phyloP scores from a whole-genome alignment of 768 basidiomycete genomes.

The Trametes cubensis region DNA sequence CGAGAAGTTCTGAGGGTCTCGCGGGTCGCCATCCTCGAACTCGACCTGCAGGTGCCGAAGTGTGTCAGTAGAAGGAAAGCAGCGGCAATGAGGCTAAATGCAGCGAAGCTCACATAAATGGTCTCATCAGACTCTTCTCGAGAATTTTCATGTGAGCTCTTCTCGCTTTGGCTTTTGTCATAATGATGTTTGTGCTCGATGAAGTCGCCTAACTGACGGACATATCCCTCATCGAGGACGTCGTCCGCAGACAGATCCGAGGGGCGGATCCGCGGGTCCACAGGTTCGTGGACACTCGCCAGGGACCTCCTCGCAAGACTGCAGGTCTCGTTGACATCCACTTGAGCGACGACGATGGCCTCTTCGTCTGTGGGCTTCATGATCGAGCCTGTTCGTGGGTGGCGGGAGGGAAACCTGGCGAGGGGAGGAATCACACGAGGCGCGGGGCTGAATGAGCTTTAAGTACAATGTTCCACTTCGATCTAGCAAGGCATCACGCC shows the following conservation, averaged over 20 bases:
- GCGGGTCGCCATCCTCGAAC: constrained; percentile 37
- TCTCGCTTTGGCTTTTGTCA: constrained; percentile 15
- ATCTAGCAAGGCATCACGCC: not conserved
- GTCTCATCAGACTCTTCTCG: constrained; percentile 18
- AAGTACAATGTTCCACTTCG: not conserved
- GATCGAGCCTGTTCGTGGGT: not conserved
- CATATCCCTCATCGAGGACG: constrained; percentile 39
- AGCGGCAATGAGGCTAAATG: not conserved
- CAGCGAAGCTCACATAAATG: constrained; percentile 27
- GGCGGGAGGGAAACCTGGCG: not conserved
- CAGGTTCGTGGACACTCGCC: constrained; percentile 32
- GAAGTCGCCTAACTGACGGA: constrained; percentile 37
- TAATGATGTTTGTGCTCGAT: constrained; percentile 30
- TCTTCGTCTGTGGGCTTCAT: constrained; percentile 21
- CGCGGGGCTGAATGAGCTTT: too few species aligned
- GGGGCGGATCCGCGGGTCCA: constrained; percentile 44
- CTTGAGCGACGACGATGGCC: constrained; percentile 8
- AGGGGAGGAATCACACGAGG: constrained; percentile 3
- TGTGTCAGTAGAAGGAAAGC: not conserved
- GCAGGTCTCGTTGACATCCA: not conserved
- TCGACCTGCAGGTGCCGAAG: constrained; percentile 34
- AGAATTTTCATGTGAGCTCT: constrained; percentile 1
- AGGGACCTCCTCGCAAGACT: constrained; percentile 23
- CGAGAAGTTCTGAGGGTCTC: constrained; percentile 39
- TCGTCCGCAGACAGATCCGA: constrained; percentile 36